These are phyloP conservation scores for Balakata baccata DNA, from an alignment of 345 rosid genomes.

Conservation along the genomic window DNA sequence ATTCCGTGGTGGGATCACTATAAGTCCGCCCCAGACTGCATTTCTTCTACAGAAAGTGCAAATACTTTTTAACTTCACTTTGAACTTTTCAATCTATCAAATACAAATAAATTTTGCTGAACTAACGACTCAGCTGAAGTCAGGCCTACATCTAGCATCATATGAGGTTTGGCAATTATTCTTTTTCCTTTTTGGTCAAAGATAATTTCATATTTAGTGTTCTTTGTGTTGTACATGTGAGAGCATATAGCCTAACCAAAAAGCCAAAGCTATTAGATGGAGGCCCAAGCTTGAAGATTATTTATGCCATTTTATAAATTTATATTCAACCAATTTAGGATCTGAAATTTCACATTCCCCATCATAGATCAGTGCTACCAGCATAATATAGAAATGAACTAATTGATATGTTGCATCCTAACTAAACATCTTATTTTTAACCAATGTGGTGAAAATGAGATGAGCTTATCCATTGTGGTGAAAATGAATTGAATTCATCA, in stretches of 20 bases:
- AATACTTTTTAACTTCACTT: conserved; percentile 78
- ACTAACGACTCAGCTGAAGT: conserved; percentile 64
- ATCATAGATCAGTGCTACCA: not conserved
- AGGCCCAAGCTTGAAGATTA: not conserved
- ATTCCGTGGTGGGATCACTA: conserved; percentile 70
- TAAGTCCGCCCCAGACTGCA: conserved; percentile 68
- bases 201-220: not conserved
- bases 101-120: conserved; percentile 57
- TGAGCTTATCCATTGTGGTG: not conserved
- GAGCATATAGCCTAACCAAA: not conserved
- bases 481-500: not conserved
- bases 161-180: conserved; percentile 57
- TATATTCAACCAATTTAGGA: not conserved
- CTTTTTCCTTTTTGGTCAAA: not conserved
- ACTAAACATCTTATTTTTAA: not conserved
- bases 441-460: not conserved
- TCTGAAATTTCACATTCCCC: not conserved
- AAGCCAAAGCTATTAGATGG: not conserved
- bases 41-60: conserved; percentile 81
- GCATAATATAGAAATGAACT: not conserved
- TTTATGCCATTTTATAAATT: not conserved
- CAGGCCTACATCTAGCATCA: conserved; percentile 64
- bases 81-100: conserved; percentile 69
- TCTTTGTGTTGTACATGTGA: not conserved
- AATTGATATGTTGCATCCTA: not conserved